Percentiles rank a stretch among this genome's conserved stretches.
Evolutionary conservation across 495 filamentous ascomycete species (phyloP).

Genomic region (Mytilinidion resinicola): DNA sequence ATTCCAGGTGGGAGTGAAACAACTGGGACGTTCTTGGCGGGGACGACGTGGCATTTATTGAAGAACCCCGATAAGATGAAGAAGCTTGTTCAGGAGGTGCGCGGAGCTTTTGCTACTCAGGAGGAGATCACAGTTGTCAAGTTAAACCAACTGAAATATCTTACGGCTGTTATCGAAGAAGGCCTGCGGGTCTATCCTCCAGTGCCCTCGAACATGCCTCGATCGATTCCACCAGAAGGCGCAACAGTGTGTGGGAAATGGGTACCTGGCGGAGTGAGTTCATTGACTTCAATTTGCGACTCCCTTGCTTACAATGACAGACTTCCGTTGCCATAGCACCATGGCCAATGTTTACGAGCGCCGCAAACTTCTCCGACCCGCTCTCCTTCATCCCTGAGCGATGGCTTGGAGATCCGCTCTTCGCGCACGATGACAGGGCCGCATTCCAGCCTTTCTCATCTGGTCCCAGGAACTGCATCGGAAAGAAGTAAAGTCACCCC

Average conservation of each 20-base stretch:
- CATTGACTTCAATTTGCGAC: background rate
- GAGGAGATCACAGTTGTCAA: background rate
- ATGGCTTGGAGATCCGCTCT: background rate
- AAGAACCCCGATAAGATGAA: background rate
- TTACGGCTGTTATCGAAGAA: background rate
- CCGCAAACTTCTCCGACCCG: background rate
- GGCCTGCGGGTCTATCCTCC: background rate
- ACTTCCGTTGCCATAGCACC: background rate
- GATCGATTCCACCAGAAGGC: slow-evolving; percentile 18
- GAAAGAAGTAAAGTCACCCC: background rate
- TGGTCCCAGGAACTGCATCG: slow-evolving; percentile 1
- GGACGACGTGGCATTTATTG: background rate
- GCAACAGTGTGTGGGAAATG: slow-evolving; percentile 13
- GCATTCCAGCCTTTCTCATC: slow-evolving; percentile 3
- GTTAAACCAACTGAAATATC: background rate
- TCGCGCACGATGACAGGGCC: background rate
- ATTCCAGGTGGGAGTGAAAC: background rate
- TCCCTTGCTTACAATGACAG: background rate
- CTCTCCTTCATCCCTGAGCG: slow-evolving; percentile 17
- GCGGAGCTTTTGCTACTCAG: background rate
- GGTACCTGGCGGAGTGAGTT: slow-evolving; percentile 30
- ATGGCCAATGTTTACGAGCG: background rate
- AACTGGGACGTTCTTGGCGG: background rate
- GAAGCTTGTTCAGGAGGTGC: background rate
- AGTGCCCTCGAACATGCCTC: background rate